A percentile compares a stretch with the other conserved stretches of the same genome.
Evolutionary conservation across 2,329 filamentous ascomycete genomes (phyloP).

Genomic region (Malbranchea cinnamomea): DNA sequence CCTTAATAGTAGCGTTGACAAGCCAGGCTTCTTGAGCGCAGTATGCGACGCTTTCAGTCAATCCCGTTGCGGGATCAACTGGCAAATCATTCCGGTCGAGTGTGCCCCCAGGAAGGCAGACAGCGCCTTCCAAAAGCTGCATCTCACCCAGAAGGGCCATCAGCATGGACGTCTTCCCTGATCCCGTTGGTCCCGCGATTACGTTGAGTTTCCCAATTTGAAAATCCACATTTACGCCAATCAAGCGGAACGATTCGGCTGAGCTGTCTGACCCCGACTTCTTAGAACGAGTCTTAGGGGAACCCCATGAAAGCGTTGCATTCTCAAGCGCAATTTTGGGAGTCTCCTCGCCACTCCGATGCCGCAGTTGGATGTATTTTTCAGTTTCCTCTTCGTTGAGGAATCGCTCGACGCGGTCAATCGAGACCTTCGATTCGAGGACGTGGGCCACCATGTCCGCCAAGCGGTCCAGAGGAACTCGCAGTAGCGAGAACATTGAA

Average conservation of each 20-base stretch:
- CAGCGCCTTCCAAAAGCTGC: constrained; percentile 65
- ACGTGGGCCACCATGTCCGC: constrained; percentile 99
- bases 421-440: constrained; percentile 90
- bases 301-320: constrained; percentile 81
- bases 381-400: constrained; percentile 87
- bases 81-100: constrained; percentile 68
- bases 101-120: constrained; percentile 71
- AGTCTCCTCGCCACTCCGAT: constrained; percentile 52
- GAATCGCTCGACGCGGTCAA: constrained; percentile 93
- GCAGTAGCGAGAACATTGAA: constrained; percentile 85
- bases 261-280: constrained; percentile 36
- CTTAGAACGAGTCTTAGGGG: constrained; percentile 36
- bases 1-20: constrained; percentile 85
- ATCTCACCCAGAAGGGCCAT: constrained; percentile 97
- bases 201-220: constrained; percentile 77
- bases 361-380: constrained; percentile 74
- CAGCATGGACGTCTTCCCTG: constrained; percentile 85
- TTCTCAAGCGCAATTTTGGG: constrained; percentile 71
- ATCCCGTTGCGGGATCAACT: constrained; percentile 64
- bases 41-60: constrained; percentile 87
- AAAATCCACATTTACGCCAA: constrained; percentile 74
- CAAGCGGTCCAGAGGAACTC: constrained; percentile 85
- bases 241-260: constrained; percentile 63
- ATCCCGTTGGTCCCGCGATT: constrained; percentile 82
- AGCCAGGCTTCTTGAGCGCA: constrained; percentile 96